Conservation (phyloP, 176 grass and related monocot genomes). For the Avena eriantha region DNA sequence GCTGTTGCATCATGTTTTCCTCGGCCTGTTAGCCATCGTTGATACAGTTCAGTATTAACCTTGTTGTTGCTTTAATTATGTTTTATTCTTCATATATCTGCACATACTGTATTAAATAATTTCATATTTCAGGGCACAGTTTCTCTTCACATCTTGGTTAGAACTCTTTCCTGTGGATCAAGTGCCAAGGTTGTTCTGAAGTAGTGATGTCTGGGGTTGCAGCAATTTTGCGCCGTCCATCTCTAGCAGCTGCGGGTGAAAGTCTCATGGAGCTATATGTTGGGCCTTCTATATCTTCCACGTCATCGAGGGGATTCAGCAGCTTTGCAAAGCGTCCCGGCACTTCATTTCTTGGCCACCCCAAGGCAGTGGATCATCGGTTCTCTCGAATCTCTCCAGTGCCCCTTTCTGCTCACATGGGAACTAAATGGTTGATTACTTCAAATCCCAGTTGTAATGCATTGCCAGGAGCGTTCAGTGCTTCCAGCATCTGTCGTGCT, state of each 20-base stretch:
- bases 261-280: slow-evolving; percentile 46
- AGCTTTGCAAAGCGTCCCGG: slow-evolving; percentile 34
- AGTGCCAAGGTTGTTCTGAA: slow-evolving; percentile 33
- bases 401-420: slow-evolving; percentile 38
- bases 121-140: slow-evolving; percentile 31
- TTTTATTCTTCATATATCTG: not conserved
- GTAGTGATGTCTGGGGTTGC: slow-evolving; percentile 45
- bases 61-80: not conserved
- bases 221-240: slow-evolving; percentile 35
- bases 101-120: not conserved
- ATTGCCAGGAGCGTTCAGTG: slow-evolving; percentile 39
- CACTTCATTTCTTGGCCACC: slow-evolving; percentile 11
- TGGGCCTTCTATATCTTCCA: slow-evolving; percentile 32
- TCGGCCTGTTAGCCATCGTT: not conserved
- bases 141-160: slow-evolving; percentile 2
- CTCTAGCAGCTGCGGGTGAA: slow-evolving; percentile 9
- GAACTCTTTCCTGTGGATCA: slow-evolving; percentile 7
- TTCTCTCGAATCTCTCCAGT: slow-evolving; percentile 36
- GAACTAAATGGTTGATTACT: slow-evolving; percentile 37
- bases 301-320: slow-evolving; percentile 37
- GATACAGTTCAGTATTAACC: not conserved
- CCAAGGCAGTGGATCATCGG: slow-evolving; percentile 28
- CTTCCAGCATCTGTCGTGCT: slow-evolving; percentile 35
- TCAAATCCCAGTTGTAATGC: slow-evolving; percentile 36
- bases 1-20: not conserved